Base-by-base conservation (phyloP, 2,329 filamentous ascomycete genomes). In the Beauveria brongniartii region DNA sequence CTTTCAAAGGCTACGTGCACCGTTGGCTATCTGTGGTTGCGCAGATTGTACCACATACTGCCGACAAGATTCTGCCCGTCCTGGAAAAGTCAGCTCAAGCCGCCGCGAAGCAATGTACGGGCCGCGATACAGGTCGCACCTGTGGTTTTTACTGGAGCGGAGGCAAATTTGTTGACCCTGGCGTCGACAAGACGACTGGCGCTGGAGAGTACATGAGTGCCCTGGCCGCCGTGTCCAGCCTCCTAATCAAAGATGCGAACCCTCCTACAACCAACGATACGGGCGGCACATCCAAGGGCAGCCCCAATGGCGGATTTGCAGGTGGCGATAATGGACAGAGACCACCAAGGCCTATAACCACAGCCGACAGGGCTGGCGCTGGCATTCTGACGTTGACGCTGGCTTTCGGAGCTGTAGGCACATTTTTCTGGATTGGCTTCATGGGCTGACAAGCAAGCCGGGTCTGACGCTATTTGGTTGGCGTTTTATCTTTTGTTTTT, bases 1-100 rank as follows among this genome's bases (percentile, higher is more conserved):
- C 84, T 1, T 92, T 88, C 81, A 90, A 90, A 73, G 87, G 87
- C 44, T 86, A 87, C 62, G 76, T 90, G 20, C 80, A 85, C 65
- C 81, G 85, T 46, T 89, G 86, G 84, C 76, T 91, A 65, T 78
- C 82, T 4, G 78, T 81, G 24, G 78, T 82, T 1, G 80, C 83
- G 2, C 79, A 87, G 65, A 61, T 90, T n/a, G 86, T 84, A 0
- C 87, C 88, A 0, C 80, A 79, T 51, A 85, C 82, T 1, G 72
- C 73, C 46, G 72, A 78, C 1, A 74, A 69, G 18, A 85, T 91
- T 65, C 73, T 82, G 61, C 80, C 84, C 0, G 78, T 83, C 37
- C 76, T 91, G 7, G 74, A 76, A 60, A 79, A 74, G 1, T 88
- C 86, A 1, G 77, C 87, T 6, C 62, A 77, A 59, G 86, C 81